Evolutionary conservation across 352 stramenopile genomes (phyloP).

Genomic region (Phytophthora hibernalis): DNA sequence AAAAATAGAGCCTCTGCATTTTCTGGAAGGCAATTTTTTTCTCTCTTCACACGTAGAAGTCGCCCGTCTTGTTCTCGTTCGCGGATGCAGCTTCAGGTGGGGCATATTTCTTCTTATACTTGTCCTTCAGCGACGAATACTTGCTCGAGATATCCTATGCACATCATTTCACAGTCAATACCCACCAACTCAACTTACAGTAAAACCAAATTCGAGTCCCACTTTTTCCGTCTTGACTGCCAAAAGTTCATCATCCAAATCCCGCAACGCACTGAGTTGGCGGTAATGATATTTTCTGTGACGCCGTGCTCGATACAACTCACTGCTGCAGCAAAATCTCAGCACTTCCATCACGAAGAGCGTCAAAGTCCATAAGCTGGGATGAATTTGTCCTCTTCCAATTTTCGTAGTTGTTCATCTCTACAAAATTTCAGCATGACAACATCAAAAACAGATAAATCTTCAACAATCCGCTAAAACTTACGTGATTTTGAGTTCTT

Average conservation of each 20-base stretch:
- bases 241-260: slow-evolving; percentile 78
- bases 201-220: neutral
- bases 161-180: slow-evolving; percentile 1
- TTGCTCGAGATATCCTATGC: slow-evolving; percentile 74
- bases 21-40: neutral
- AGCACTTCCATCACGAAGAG: slow-evolving; percentile 76
- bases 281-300: slow-evolving; percentile 67
- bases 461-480: slow-evolving; percentile 8
- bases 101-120: slow-evolving; percentile 82
- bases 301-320: slow-evolving; percentile 51
- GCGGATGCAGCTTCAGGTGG: slow-evolving; percentile 45
- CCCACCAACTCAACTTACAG: neutral
- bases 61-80: slow-evolving; percentile 19
- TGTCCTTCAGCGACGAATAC: slow-evolving; percentile 75
- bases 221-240: slow-evolving; percentile 76
- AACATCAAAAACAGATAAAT: slow-evolving; percentile 7
- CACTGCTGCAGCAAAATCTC: slow-evolving; percentile 75
- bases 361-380: slow-evolving; percentile 67
- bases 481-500: slow-evolving; percentile 69
- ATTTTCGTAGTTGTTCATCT: slow-evolving; percentile 57
- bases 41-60: slow-evolving; percentile 50
- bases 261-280: slow-evolving; percentile 60
- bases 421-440: slow-evolving; percentile 18
- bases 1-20: slow-evolving; percentile 18
- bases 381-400: slow-evolving; percentile 75